phyloP scores from a whole-genome alignment of 345 rosid genomes.

The Syzygium aqueum region DNA sequence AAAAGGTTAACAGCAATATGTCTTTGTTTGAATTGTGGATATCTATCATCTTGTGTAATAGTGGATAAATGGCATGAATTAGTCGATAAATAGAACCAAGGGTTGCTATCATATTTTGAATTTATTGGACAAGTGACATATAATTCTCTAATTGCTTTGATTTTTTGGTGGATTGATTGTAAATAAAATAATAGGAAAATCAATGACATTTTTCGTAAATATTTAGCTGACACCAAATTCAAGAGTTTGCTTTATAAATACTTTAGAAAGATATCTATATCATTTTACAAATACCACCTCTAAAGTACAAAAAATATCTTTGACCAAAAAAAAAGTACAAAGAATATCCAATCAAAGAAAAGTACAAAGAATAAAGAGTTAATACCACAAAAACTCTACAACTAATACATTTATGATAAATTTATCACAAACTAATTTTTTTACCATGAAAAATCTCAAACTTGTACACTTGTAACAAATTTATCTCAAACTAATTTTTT shows the following conservation, averaged over 20 bases:
- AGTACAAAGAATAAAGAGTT: neutral
- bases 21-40: neutral
- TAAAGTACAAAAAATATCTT: neutral
- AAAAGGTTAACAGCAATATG: neutral
- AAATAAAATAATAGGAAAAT: neutral
- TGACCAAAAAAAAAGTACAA: neutral
- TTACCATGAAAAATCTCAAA: too few species aligned
- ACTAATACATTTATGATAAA: neutral
- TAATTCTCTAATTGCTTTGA: neutral
- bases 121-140: neutral
- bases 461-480: too few species aligned
- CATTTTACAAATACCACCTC: neutral
- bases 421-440: neutral
- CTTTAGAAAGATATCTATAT: neutral
- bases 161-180: neutral
- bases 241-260: neutral
- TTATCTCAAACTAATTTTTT: too few species aligned
- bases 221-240: neutral
- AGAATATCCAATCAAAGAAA: neutral
- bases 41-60: neutral
- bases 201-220: neutral
- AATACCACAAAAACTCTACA: neutral
- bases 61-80: neutral
- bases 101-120: neutral
- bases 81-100: neutral